Evolutionary conservation across 345 rosid genomes (phyloP).

Genomic region (Adansonia digitata): DNA sequence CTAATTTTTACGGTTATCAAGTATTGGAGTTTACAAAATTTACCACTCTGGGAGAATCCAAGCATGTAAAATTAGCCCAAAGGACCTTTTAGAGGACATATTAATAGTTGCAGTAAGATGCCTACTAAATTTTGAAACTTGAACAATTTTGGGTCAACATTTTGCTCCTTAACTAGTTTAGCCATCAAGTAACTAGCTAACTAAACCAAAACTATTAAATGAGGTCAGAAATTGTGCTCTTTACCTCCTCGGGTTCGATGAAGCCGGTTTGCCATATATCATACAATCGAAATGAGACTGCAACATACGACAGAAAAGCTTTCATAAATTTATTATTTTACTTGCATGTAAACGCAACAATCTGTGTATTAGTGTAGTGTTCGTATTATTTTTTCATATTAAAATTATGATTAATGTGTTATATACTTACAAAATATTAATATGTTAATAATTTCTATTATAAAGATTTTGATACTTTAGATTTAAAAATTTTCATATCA

Average conservation of each 20-base stretch:
- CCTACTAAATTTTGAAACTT: neutral
- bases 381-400: too few relatives aligned
- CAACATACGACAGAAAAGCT: neutral
- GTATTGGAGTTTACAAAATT: neutral
- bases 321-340: neutral
- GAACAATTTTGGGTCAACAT: neutral
- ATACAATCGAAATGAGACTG: constrained; percentile 55
- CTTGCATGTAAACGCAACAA: too few relatives aligned
- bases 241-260: constrained; percentile 55
- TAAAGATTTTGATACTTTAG: too few relatives aligned
- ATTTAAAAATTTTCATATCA: too few relatives aligned
- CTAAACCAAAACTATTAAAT: neutral
- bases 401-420: too few relatives aligned
- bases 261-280: constrained; percentile 58
- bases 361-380: too few relatives aligned
- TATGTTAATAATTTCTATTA: too few relatives aligned
- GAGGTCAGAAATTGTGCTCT: neutral
- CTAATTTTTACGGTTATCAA: neutral
- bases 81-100: neutral
- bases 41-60: neutral
- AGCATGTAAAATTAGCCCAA: neutral
- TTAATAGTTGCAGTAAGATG: too few relatives aligned
- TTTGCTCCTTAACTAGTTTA: neutral
- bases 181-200: neutral
- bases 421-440: too few relatives aligned